Evolutionary conservation across 345 rosid species (phyloP).

Genomic region (Eucalyptus urophylla): DNA sequence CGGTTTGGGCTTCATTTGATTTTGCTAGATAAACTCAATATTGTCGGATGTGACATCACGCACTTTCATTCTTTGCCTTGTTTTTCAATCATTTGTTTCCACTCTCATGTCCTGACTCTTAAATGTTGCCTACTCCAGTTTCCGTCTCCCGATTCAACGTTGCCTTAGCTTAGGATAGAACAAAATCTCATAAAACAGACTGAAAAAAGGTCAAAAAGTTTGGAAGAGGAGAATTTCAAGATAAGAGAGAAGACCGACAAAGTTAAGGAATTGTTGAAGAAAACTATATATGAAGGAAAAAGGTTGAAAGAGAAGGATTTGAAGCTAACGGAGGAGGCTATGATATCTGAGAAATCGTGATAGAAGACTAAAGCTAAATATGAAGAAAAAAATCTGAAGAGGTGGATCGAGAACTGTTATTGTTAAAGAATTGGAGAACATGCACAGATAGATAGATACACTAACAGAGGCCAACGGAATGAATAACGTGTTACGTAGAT

Average conservation of each 20-base stretch:
- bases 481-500: too few relatives aligned
- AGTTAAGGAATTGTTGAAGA: background rate
- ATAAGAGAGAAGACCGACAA: background rate
- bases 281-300: background rate
- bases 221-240: too few relatives aligned
- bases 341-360: background rate
- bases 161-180: background rate
- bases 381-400: background rate
- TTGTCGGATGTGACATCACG: background rate
- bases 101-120: background rate
- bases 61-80: background rate
- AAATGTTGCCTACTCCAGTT: background rate
- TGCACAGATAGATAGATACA: background rate
- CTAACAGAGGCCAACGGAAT: too few relatives aligned
- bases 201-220: background rate
- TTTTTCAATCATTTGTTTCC: background rate
- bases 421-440: background rate
- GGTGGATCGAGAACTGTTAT: background rate
- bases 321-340: background rate
- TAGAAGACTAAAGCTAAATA: background rate
- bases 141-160: background rate
- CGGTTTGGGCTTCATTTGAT: background rate
- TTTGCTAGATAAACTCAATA: background rate
- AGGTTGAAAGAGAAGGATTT: background rate
- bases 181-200: background rate